These are phyloP conservation scores for Streptanthus diversifolius DNA, from an alignment of 345 rosid species.

Conservation along the genomic window DNA sequence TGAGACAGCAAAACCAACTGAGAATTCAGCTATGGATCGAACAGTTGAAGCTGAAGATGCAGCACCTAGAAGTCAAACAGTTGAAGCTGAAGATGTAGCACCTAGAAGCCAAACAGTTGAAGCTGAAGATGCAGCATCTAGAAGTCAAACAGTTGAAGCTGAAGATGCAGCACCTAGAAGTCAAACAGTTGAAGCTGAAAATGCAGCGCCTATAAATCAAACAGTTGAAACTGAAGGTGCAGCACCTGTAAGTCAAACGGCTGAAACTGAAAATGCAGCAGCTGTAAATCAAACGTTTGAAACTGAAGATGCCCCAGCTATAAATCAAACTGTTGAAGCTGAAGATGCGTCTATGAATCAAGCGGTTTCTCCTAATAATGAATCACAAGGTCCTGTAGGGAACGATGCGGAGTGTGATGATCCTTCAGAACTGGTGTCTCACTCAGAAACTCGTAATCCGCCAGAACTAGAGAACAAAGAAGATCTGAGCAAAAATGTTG, in stretches of 20 bases:
- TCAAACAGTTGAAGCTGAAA: slow-evolving; percentile 1
- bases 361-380: slow-evolving; percentile 13
- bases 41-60: background rate
- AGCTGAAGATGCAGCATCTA: background rate
- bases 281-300: slow-evolving; percentile 10
- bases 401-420: background rate
- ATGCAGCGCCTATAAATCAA: slow-evolving; percentile 1
- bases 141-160: background rate
- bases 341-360: slow-evolving; percentile 18
- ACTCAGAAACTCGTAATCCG: slow-evolving; percentile 18
- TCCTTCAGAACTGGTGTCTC: slow-evolving; percentile 14
- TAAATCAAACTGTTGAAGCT: slow-evolving; percentile 7
- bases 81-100: background rate
- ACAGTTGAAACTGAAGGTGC: background rate
- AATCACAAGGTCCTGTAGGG: slow-evolving; percentile 3
- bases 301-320: background rate
- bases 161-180: slow-evolving; percentile 17
- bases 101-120: background rate
- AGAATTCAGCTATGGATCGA: background rate
- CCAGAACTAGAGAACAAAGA: slow-evolving; percentile 7
- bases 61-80: background rate
- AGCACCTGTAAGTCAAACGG: background rate
- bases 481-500: slow-evolving; percentile 10
- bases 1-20: slow-evolving; percentile 6
- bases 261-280: slow-evolving; percentile 20